Evolutionary conservation across 1,139 yeast genomes (phyloP).

Genomic region (Hemisphaericaspora xylanilytica): DNA sequence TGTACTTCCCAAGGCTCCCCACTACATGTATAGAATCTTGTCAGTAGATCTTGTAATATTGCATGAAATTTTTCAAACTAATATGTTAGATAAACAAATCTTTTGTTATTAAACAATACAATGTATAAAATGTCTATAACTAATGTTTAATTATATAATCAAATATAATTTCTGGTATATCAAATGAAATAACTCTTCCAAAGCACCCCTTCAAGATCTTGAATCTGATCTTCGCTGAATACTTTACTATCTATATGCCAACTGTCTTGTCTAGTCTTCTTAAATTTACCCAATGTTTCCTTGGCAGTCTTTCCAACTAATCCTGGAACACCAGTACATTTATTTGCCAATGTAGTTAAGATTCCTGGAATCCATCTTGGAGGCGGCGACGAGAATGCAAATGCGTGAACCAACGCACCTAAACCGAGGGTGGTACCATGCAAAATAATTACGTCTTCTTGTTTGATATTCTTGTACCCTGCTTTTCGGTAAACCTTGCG

Average conservation of each 20-base stretch:
- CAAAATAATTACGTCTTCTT: slow-evolving; percentile 47
- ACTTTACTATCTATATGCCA: slow-evolving; percentile 89
- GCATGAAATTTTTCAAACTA: too few relatives aligned
- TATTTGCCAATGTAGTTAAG: slow-evolving; percentile 65
- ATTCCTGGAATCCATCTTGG: slow-evolving; percentile 86
- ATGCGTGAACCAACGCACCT: slow-evolving; percentile 87
- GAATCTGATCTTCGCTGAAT: slow-evolving; percentile 77
- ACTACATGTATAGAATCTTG: neutral
- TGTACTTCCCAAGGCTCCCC: too few relatives aligned
- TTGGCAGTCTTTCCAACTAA: slow-evolving; percentile 84
- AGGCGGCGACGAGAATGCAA: slow-evolving; percentile 88
- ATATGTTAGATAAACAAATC: too few relatives aligned
- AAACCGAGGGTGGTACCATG: slow-evolving; percentile 91
- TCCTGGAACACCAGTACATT: slow-evolving; percentile 70
- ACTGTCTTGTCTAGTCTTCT: slow-evolving; percentile 90
- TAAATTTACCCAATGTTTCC: slow-evolving; percentile 76
- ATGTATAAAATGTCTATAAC: neutral
- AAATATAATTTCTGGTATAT: neutral
- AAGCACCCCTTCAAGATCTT: slow-evolving; percentile 90
- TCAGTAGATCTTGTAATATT: neutral
- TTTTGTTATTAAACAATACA: too few relatives aligned
- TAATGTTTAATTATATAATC: neutral
- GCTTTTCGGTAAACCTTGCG: slow-evolving; percentile 31
- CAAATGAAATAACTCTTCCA: slow-evolving; percentile 90
- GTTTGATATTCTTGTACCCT: slow-evolving; percentile 30